Conservation (phyloP, 495 filamentous ascomycete species). For the Penicillium pancosmium region DNA sequence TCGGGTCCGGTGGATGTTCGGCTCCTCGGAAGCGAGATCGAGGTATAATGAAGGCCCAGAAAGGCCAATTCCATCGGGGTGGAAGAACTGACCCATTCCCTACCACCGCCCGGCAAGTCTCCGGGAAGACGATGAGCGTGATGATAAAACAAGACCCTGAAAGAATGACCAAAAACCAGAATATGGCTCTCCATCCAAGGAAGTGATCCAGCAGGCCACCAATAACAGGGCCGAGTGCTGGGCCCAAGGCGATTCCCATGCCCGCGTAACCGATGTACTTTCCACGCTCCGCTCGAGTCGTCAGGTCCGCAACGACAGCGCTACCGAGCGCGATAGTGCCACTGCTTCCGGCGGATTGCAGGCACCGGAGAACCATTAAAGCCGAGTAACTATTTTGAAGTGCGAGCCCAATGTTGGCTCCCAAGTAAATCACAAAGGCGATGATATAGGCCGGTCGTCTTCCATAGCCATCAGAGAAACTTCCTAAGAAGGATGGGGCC, state of each 20-base stretch:
- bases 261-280: constrained; percentile 44
- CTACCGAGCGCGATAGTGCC: constrained; percentile 43
- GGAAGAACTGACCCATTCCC: constrained; percentile 50
- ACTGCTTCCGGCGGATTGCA: constrained; percentile 53
- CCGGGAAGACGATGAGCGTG: constrained; percentile 37
- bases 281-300: constrained; percentile 47
- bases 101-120: constrained; percentile 50
- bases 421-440: constrained; percentile 46
- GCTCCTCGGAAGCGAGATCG: constrained; percentile 13
- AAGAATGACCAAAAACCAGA: constrained; percentile 73
- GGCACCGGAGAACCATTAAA: constrained; percentile 50
- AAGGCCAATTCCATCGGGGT: constrained; percentile 41
- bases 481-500: constrained; percentile 49
- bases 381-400: constrained; percentile 46
- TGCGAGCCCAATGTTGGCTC: constrained; percentile 51
- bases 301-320: constrained; percentile 46
- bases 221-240: constrained; percentile 62
- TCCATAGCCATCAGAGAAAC: constrained; percentile 50
- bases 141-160: constrained; percentile 39
- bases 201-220: constrained; percentile 66
- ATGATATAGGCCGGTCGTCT: constrained; percentile 49
- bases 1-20: constrained; percentile 5
- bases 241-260: constrained; percentile 41
- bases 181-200: constrained; percentile 71
- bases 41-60: constrained; percentile 23